Evolutionary conservation across 306 rosid species (phyloP).

Genomic region (Vigna reflexopilosa): DNA sequence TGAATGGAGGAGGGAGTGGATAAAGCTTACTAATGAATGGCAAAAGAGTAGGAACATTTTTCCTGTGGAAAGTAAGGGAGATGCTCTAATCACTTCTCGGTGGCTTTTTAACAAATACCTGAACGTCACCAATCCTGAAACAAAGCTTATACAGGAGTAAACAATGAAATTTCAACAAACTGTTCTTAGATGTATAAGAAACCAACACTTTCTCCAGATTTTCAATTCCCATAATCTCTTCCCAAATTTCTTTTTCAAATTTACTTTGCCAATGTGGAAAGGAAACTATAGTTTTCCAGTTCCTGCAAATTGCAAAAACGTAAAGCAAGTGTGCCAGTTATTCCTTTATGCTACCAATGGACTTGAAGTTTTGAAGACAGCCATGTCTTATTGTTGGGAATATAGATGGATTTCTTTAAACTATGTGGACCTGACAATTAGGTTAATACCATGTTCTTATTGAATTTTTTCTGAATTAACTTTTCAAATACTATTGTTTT

Average conservation of each 20-base stretch:
- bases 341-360: not conserved
- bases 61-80: slow-evolving; percentile 63
- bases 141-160: slow-evolving; percentile 11
- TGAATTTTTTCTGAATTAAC: too few species aligned
- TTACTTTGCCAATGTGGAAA: slow-evolving; percentile 1
- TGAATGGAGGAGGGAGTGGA: slow-evolving; percentile 88
- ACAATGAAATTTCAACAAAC: slow-evolving; percentile 30
- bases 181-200: slow-evolving; percentile 9
- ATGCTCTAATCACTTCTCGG: slow-evolving; percentile 63
- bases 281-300: slow-evolving; percentile 10
- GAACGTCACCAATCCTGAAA: slow-evolving; percentile 49
- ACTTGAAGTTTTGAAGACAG: not conserved
- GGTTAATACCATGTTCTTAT: too few species aligned
- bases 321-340: not conserved
- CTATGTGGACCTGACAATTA: too few species aligned
- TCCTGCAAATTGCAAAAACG: slow-evolving; percentile 26
- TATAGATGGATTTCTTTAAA: not conserved
- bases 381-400: not conserved
- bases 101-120: slow-evolving; percentile 72
- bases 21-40: slow-evolving; percentile 90
- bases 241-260: not conserved
- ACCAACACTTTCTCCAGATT: slow-evolving; percentile 12
- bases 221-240: not conserved
- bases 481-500: too few species aligned
- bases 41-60: slow-evolving; percentile 65